phyloP scores from a whole-genome alignment of 1,139 yeast species.

The Blastobotrys malaysiensis region DNA sequence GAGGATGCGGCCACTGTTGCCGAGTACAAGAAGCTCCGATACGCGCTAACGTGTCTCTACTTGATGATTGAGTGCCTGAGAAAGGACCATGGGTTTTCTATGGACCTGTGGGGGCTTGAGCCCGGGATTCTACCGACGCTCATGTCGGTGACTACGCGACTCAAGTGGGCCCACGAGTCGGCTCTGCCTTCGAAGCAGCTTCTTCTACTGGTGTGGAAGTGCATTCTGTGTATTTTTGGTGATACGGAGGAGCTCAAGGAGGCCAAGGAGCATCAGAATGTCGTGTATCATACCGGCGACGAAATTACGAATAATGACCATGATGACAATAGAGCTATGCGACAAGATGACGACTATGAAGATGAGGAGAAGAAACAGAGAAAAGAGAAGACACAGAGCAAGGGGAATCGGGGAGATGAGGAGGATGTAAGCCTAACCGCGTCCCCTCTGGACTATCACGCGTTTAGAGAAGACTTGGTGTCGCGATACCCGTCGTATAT shows the following conservation, averaged over 20 bases:
- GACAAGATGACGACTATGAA: conserved; percentile 1
- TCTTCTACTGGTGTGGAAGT: conserved; percentile 51
- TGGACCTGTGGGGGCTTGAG: conserved; percentile 31
- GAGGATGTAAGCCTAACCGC: conserved; percentile 39
- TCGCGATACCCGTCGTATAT: conserved; percentile 70
- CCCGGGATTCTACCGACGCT: conserved; percentile 41
- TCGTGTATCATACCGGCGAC: not conserved
- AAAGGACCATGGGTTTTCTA: conserved; percentile 23
- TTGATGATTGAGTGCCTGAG: conserved; percentile 40
- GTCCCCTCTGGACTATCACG: conserved; percentile 75
- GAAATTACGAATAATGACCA: not conserved
- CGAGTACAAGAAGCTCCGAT: conserved; percentile 33
- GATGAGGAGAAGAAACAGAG: too few species aligned
- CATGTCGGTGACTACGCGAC: conserved; percentile 51
- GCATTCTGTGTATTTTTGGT: conserved; percentile 64
- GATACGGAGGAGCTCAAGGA: conserved; percentile 39
- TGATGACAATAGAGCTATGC: not conserved
- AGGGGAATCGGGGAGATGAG: conserved; percentile 12
- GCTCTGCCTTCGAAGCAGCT: conserved; percentile 41
- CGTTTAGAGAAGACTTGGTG: conserved; percentile 66
- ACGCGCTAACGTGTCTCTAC: conserved; percentile 51
- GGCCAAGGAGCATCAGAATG: conserved; percentile 43
- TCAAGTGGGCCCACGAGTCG: conserved; percentile 50
- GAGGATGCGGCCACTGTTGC: conserved; percentile 9
- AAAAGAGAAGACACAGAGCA: not conserved